Evolutionary conservation across 164 flowering plant genomes (phyloP), one percentile per base, ranked within the genome.

Genomic region (Stephania yunnanensis): DNA sequence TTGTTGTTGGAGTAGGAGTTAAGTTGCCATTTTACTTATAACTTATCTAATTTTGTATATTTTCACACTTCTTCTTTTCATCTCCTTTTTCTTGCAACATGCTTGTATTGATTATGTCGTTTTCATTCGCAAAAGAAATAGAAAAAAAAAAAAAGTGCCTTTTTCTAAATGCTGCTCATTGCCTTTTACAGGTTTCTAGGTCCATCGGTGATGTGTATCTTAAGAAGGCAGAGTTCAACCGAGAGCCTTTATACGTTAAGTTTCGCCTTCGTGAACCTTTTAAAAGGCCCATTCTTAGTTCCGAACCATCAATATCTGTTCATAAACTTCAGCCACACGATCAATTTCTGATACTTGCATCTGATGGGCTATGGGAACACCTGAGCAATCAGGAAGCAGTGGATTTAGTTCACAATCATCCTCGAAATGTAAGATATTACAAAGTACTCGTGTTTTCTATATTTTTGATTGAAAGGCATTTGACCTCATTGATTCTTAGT

Each of bases 281-380:
- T 68, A 87, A 71, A 72, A 92, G 85, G 79, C 93, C 94, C 6
- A 87, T 90, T 69, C 80, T 90, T 82, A 92, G 93, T 71, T 15
- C 91, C 58, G 97, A 92, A 10, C 97, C 97, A 48, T 63, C 94
- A 68, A 87, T 92, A 70, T 79, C 88, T 19, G 87, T 79, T 76
- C 88, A 89, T 72, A 86, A 80, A 69, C 80, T 92, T 78, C 88
- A 89, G 75, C 88, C 93, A 70, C 85, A 88, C 55, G 97, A 92
- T 84, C 90, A 83, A 45, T 92, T 92, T 76, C 74, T 92, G 52
- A 90, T 92, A 79, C 88, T 88, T 78, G 97, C 94, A 73, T 92
- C 97, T 36, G 97, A 92, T 78, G 94, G 94, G 58, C 92, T 90
- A 0, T 92, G 97, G 97, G 97, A 92, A 80, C 97, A 90, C 78